phyloP scores from a whole-genome alignment of 1,139 yeast species.

The Blastobotrys serpentis region DNA sequence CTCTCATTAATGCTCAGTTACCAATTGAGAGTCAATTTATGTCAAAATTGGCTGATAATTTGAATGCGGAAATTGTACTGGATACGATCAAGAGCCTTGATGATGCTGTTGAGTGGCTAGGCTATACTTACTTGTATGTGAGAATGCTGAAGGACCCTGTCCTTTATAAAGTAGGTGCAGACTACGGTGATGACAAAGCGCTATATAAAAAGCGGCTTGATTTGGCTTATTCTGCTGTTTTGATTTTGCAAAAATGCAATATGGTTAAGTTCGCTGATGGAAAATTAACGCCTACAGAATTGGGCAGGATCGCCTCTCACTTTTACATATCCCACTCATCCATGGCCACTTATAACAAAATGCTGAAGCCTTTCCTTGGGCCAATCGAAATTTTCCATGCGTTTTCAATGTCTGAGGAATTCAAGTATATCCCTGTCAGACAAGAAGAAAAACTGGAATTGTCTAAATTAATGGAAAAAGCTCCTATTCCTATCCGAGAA shows the following conservation, averaged over 20 bases:
- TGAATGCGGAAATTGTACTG: conserved; percentile 84
- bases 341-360: conserved; percentile 57
- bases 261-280: conserved; percentile 60
- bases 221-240: conserved; percentile 73
- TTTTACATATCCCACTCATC: conserved; percentile 79
- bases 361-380: conserved; percentile 61
- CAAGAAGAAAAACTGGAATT: conserved; percentile 86
- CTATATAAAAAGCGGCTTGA: conserved; percentile 59
- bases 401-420: conserved; percentile 82
- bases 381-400: conserved; percentile 77
- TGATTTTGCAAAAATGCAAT: conserved; percentile 52
- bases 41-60: conserved; percentile 63
- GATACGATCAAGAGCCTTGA: conserved; percentile 62
- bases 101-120: conserved; percentile 79
- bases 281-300: conserved; percentile 57
- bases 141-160: conserved; percentile 76
- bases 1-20: conserved; percentile 81
- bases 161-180: conserved; percentile 73
- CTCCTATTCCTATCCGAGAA: conserved; percentile 87
- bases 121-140: conserved; percentile 74
- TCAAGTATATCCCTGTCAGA: conserved; percentile 76
- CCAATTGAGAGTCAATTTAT: conserved; percentile 91
- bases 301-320: conserved; percentile 84
- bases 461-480: conserved; percentile 61
- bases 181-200: conserved; percentile 52